Conservation (phyloP, 2,329 filamentous ascomycete species). For the Torrubiellomyces zombiae region DNA sequence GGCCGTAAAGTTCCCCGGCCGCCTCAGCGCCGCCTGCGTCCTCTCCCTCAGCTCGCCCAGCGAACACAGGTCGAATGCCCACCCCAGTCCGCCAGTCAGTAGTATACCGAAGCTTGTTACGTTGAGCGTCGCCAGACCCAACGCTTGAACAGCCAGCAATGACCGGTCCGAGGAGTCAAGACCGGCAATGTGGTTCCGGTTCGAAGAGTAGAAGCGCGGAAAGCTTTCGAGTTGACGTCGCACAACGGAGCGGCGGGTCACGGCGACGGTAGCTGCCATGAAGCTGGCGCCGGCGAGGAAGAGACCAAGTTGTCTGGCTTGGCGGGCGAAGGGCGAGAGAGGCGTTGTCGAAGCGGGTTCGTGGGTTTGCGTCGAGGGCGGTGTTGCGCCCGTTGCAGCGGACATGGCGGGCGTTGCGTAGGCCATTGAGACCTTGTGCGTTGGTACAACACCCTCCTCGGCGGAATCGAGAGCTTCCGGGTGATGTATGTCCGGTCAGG, state of each 20-base stretch:
- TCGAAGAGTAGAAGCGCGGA: slow-evolving; percentile 58
- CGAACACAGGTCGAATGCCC: slow-evolving; percentile 59
- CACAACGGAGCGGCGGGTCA: slow-evolving; percentile 54
- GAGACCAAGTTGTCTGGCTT: slow-evolving; percentile 45
- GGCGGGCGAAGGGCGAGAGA: slow-evolving; percentile 25
- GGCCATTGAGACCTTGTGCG: no score
- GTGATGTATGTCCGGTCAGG: no score
- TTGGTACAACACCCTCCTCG: no score
- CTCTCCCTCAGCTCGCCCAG: slow-evolving; percentile 44
- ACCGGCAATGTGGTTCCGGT: slow-evolving; percentile 23
- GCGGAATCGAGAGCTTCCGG: no score
- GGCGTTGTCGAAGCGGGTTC: slow-evolving; percentile 12
- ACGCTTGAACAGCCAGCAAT: slow-evolving; percentile 63
- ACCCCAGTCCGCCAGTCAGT: slow-evolving; percentile 55
- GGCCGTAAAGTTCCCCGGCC: slow-evolving; percentile 14
- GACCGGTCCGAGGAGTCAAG: slow-evolving; percentile 14
- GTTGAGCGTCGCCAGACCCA: slow-evolving; percentile 78
- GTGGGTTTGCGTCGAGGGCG: slow-evolving; percentile 6
- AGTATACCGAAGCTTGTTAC: slow-evolving; percentile 62
- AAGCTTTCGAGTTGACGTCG: slow-evolving; percentile 43
- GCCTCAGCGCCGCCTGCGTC: slow-evolving; percentile 27
- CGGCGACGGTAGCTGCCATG: slow-evolving; percentile 50
- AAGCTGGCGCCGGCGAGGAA: slow-evolving; percentile 64
- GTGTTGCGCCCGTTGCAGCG: slow-evolving; percentile 3
- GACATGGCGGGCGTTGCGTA: slow-evolving; percentile 2